Base-by-base conservation (phyloP, 192 early-diverging fungal genomes). In the Rhizophagus clarus region DNA sequence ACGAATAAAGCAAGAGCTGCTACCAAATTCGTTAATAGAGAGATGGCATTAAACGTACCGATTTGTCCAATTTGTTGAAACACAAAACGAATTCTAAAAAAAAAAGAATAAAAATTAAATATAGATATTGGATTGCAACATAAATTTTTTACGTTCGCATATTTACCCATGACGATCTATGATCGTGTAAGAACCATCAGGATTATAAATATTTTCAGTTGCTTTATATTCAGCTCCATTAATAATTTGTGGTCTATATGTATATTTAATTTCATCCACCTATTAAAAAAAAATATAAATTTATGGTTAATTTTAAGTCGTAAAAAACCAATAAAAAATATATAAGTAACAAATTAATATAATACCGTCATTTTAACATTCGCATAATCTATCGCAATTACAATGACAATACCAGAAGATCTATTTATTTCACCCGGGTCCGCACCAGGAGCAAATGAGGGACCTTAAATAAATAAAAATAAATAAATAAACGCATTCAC, bases 331-430 rank as follows among this genome's bases (percentile, higher is more conserved):
- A 51, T 56, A 28, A 73, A 24, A 9, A 29, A 7, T 49, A 51
- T 31, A 26, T 1, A 29, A 34, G 5, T 56, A 31, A n/a, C n/a
- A n/a, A n/a, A n/a, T n/a, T n/a, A n/a, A n/a, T n/a, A 56, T 7
- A 15, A n/a, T 62, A 76, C 74, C 74, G 56, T 79, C 17, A 69
- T 69, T 22, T 26, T n/a, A 51, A 69, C 77, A 56, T 79, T 79
- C 6, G 79, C 72, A 61, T 86, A 86, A 60, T 86, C 81, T 34
- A 86, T 86, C 10, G 84, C 83, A 14, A 86, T 82, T 31, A 84
- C 83, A 6, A 86, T 82, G 1, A 86, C 85, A 2, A 86, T 76
- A 5, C 85, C 85, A 2, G 83, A 81, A 4, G 79, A 76, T 61
- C 85, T 72, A 34, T 83, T 80, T 17, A 77, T 80, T 64, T 86